phyloP scores from a whole-genome alignment of 495 filamentous ascomycete species.

The Tuber brumale region DNA sequence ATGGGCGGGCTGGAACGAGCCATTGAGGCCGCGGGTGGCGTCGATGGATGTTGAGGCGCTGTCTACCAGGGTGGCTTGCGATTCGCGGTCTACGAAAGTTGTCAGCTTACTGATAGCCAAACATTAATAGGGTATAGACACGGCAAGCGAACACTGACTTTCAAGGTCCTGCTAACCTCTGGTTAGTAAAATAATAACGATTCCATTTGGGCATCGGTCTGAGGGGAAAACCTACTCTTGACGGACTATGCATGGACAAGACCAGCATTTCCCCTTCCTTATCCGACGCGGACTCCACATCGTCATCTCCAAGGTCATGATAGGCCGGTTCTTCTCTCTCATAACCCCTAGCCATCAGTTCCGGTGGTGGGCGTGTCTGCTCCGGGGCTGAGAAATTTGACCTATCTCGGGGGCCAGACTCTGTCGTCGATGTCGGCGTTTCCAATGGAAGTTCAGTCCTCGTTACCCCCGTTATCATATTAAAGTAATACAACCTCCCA shows the following conservation, averaged over 20 bases:
- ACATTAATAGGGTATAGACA: slow-evolving; percentile 5
- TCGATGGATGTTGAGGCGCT: slow-evolving; percentile 19
- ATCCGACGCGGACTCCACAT: slow-evolving; percentile 84
- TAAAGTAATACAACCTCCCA: slow-evolving; percentile 94
- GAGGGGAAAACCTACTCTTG: slow-evolving; percentile 21
- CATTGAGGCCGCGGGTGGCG: slow-evolving; percentile 45
- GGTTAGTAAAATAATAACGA: neutral
- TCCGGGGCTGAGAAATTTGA: slow-evolving; percentile 83
- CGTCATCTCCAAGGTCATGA: slow-evolving; percentile 64
- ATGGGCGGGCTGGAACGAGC: slow-evolving; percentile 45
- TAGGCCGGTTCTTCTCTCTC: slow-evolving; percentile 47
- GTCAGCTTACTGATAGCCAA: slow-evolving; percentile 14
- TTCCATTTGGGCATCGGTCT: neutral
- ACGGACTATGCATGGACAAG: slow-evolving; percentile 54
- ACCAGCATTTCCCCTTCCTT: slow-evolving; percentile 55
- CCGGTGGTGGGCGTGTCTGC: slow-evolving; percentile 83
- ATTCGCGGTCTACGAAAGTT: slow-evolving; percentile 30
- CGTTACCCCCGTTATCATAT: slow-evolving; percentile 86
- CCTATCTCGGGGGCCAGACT: slow-evolving; percentile 78
- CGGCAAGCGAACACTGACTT: slow-evolving; percentile 20
- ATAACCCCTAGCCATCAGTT: slow-evolving; percentile 81
- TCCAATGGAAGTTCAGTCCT: slow-evolving; percentile 91
- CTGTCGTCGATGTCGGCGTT: slow-evolving; percentile 70
- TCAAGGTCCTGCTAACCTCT: slow-evolving; percentile 17
- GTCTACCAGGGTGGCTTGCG: slow-evolving; percentile 29